phyloP scores from a whole-genome alignment of 768 basidiomycete species.

The Naganishia onofrii region DNA sequence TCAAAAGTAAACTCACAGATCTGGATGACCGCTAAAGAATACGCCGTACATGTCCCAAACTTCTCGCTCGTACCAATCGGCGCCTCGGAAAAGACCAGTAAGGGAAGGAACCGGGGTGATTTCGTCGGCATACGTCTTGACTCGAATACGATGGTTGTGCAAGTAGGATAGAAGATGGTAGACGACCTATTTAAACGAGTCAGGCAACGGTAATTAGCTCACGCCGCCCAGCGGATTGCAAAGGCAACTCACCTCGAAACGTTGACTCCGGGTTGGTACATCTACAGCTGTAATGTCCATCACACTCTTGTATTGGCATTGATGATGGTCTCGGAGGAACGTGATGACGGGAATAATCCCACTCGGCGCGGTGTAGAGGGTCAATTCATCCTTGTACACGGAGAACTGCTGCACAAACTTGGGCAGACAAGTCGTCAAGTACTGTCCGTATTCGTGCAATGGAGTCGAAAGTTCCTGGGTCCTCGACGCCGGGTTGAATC shows the following conservation, averaged over 20 bases:
- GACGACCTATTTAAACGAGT: slow-evolving; percentile 58
- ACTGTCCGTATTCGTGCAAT: slow-evolving; percentile 88
- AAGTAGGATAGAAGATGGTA: slow-evolving; percentile 85
- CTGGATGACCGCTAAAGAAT: slow-evolving; percentile 93
- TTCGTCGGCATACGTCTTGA: slow-evolving; percentile 96
- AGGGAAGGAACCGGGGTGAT: slow-evolving; percentile 84
- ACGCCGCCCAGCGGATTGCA: slow-evolving; percentile 1
- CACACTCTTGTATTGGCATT: slow-evolving; percentile 86
- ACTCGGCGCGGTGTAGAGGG: slow-evolving; percentile 78
- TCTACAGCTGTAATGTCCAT: slow-evolving; percentile 96
- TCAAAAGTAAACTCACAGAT: slow-evolving; percentile 65
- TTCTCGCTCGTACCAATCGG: slow-evolving; percentile 98
- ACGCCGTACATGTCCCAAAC: slow-evolving; percentile 97
- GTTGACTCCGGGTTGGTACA: slow-evolving; percentile 84
- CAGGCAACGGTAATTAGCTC: slow-evolving; percentile 1
- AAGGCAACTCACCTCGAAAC: slow-evolving; percentile 66
- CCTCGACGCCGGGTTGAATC: slow-evolving; percentile 76
- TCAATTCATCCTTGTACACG: slow-evolving; percentile 91
- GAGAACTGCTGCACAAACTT: slow-evolving; percentile 98
- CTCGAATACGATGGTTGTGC: slow-evolving; percentile 78
- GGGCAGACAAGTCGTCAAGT: slow-evolving; percentile 85
- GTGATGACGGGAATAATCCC: slow-evolving; percentile 79
- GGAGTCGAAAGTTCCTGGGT: slow-evolving; percentile 70
- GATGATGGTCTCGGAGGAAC: slow-evolving; percentile 91
- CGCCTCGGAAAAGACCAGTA: slow-evolving; percentile 75